Evolutionary conservation across 768 basidiomycete species (phyloP), one percentile per base, ranked within the genome.

Genomic region (Flagelloscypha sp.): DNA sequence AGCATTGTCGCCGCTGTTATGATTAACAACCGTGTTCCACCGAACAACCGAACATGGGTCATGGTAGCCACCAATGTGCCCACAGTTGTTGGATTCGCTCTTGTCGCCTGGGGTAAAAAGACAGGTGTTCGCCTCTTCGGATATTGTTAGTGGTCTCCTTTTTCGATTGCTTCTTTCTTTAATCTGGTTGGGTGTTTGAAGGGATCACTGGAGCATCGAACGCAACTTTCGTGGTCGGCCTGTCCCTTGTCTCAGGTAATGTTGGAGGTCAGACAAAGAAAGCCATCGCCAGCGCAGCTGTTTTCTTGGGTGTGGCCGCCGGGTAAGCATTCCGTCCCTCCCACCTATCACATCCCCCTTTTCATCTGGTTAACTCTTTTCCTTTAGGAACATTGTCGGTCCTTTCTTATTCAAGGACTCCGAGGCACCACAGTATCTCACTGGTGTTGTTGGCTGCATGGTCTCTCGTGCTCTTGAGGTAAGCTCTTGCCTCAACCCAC

Each of bases 191-290:
- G 11, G 16, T 5, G 4, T 24, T 5, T 16, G n/a, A 6, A 47
- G 48, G 45, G 43, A 27, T 54, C 12, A 53, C 53, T 5, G 55
- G 55, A 1, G 45, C 53, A 4, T 51, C 41, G 15, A 52, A 54
- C 30, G 52, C 54, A n/a, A 48, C 52, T 2, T 57, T 57, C 36
- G 55, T 57, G 3, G 38, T 57, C 17, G 54, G 50, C 2, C 40
- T 57, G 12, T 54, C 52, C 12, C 51, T 67, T 15, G 54, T 66
- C 30, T 61, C 61, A 4, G 54, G 55, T 6, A 67, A 67, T 42
- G 54, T 56, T 0, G 62, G 55, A 10, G 65, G 65, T 7, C 58
- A 49, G 30, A 48, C 50, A 16, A 50, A 53, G 36, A 53, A 48
- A 23, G 44, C 46, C 2, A 40, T 50, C 16, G 40, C 44, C 9